Percentiles rank a stretch among this genome's conserved stretches.
phyloP scores from a whole-genome alignment of 331 rosid species.

The Erythrophleum ivorense region DNA sequence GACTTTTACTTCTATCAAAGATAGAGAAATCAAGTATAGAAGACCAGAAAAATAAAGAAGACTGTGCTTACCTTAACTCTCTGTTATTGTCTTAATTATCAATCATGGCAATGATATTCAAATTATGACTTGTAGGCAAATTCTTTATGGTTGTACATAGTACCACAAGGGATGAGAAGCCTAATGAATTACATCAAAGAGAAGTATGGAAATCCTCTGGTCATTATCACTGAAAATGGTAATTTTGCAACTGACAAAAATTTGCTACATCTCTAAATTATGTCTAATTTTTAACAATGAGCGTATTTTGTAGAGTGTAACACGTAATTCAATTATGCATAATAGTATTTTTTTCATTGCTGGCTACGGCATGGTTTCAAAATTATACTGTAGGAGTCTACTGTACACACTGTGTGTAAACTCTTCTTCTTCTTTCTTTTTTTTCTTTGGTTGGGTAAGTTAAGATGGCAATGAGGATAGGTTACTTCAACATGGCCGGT shows the following conservation, averaged over 20 bases:
- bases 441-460: too few species aligned
- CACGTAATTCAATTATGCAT: not conserved
- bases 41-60: not conserved
- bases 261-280: not conserved
- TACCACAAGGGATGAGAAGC: constrained; percentile 75
- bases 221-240: constrained; percentile 84
- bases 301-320: not conserved
- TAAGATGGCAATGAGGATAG: too few species aligned
- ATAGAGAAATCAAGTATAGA: not conserved
- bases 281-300: not conserved
- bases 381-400: too few species aligned
- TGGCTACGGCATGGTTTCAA: not conserved
- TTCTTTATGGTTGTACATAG: constrained; percentile 80
- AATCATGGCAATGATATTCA: not conserved
- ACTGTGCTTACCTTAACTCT: not conserved
- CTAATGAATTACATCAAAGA: constrained; percentile 72
- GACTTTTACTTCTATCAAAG: not conserved
- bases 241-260: constrained; percentile 33
- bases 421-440: too few species aligned
- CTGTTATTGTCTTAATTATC: not conserved
- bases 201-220: constrained; percentile 66
- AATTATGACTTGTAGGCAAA: constrained; percentile 59
- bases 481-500: too few species aligned
- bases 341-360: too few species aligned
- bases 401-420: too few species aligned